These are phyloP conservation scores for Keqinozyma sinolaborantium DNA, from an alignment of 1,139 yeast species.

Conservation along the genomic window DNA sequence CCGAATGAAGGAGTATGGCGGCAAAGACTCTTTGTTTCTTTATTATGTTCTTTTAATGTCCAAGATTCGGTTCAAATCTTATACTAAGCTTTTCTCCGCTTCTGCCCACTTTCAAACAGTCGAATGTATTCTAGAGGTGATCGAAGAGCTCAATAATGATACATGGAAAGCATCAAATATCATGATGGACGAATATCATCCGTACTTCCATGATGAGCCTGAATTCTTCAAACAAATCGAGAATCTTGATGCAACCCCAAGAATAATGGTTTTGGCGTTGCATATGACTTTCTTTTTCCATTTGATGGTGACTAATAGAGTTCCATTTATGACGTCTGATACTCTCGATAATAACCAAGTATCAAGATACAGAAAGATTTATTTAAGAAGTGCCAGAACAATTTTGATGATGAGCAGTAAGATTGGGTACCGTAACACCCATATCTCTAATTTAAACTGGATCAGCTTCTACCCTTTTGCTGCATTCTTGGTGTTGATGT, in stretches of 20 bases:
- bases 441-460: slow-evolving; percentile 28
- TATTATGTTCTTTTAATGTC: slow-evolving; percentile 17
- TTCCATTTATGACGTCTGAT: slow-evolving; percentile 23
- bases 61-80: slow-evolving; percentile 25
- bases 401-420: slow-evolving; percentile 24
- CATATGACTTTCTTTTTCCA: slow-evolving; percentile 31
- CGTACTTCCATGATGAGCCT: slow-evolving; percentile 27
- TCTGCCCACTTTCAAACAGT: slow-evolving; percentile 17
- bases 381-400: slow-evolving; percentile 37
- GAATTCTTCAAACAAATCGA: slow-evolving; percentile 11
- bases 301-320: slow-evolving; percentile 33
- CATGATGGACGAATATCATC: slow-evolving; percentile 15
- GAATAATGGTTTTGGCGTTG: slow-evolving; percentile 5
- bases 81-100: slow-evolving; percentile 24
- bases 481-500: slow-evolving; percentile 31
- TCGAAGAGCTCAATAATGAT: slow-evolving; percentile 20
- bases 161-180: slow-evolving; percentile 13
- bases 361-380: slow-evolving; percentile 21
- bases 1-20: slow-evolving; percentile 2
- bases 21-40: not conserved
- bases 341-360: slow-evolving; percentile 16
- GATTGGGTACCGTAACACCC: slow-evolving; percentile 14
- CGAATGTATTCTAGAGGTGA: slow-evolving; percentile 12
- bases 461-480: slow-evolving; percentile 29
- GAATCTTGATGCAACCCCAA: slow-evolving; percentile 1